Evolutionary conservation across 768 basidiomycete species (phyloP).

Genomic region (Leccinum incarnatum): DNA sequence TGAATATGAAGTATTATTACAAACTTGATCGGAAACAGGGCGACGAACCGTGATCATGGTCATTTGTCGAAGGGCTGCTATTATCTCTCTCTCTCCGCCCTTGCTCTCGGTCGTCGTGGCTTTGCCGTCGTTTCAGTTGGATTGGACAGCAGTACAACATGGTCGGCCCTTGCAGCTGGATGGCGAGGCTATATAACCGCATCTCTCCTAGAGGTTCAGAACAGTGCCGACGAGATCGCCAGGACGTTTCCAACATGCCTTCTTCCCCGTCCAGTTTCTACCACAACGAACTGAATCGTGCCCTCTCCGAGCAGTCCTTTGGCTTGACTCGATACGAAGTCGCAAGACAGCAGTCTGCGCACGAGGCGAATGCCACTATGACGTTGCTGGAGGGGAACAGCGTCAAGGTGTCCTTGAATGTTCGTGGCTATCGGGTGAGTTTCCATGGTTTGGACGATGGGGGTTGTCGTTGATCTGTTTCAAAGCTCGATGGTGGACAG

Average conservation of each 20-base stretch:
- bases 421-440: conserved; percentile 56
- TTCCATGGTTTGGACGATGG: neutral
- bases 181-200: conserved; percentile 29
- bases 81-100: conserved; percentile 13
- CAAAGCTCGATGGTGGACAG: conserved; percentile 26
- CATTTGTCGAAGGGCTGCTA: conserved; percentile 19
- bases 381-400: conserved; percentile 54
- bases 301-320: conserved; percentile 58
- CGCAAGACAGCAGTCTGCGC: conserved; percentile 32
- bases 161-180: conserved; percentile 25
- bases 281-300: conserved; percentile 49
- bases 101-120: conserved; percentile 14
- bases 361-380: conserved; percentile 53
- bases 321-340: conserved; percentile 50
- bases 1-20: conserved; percentile 5
- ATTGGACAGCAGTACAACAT: conserved; percentile 16
- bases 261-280: conserved; percentile 27
- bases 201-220: conserved; percentile 6
- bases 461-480: conserved; percentile 9
- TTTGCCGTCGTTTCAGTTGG: conserved; percentile 2
- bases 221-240: conserved; percentile 19
- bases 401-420: conserved; percentile 47
- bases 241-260: conserved; percentile 14
- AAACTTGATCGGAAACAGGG: conserved; percentile 26
- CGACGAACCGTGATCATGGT: conserved; percentile 21